Evolutionary conservation across 768 basidiomycete species (phyloP), one percentile per base, ranked within the genome.

Genomic region (Leccinum obscurum): DNA sequence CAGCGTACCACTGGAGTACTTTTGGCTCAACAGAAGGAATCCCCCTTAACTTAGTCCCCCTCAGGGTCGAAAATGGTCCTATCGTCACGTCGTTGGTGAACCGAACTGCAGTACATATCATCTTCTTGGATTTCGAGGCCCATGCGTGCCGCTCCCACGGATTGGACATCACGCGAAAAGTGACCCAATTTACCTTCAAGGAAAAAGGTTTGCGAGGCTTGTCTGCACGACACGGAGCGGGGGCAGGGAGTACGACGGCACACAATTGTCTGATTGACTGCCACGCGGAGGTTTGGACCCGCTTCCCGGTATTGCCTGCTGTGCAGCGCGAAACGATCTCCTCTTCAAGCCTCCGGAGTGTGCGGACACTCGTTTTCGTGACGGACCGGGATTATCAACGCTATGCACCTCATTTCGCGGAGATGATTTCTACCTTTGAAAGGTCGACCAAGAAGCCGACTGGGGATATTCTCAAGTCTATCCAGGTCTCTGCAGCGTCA

Each of bases 181-280:
- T 77, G 10, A 85, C 84, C 2, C 83, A 86, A 57, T 85, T 83
- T 62, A 78, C 74, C 59, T 86, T 87, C 74, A 76, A 76, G 57
- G 78, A 80, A 58, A 80, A 75, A 46, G 78, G 76, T 1, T 44
- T 44, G 26, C 68, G 68, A 8, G 60, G 59, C 9, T 52, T 56
- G 10, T 57, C 66, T 26, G 62, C 49, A 26, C 62, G 68, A 7
- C 57, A 54, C 14, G 55, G 55, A 17, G n/a, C 52, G 1, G 59
- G 52, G 0, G 30, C 32, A 5, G 58, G 56, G 15, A 57, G 51
- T 17, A 26, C 55, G 5, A 77, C 77, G 1, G 63, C 68, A 7
- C 78, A 85, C 60, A 87, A 85, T 56, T 79, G 73, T 49, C 71
- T 87, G 11, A 71, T 86, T 17, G 82, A 84, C 62, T 85, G 83